These are phyloP conservation scores for Scolecobasidium constrictum DNA, from an alignment of 2,329 filamentous ascomycete genomes.

Conservation along the genomic window DNA sequence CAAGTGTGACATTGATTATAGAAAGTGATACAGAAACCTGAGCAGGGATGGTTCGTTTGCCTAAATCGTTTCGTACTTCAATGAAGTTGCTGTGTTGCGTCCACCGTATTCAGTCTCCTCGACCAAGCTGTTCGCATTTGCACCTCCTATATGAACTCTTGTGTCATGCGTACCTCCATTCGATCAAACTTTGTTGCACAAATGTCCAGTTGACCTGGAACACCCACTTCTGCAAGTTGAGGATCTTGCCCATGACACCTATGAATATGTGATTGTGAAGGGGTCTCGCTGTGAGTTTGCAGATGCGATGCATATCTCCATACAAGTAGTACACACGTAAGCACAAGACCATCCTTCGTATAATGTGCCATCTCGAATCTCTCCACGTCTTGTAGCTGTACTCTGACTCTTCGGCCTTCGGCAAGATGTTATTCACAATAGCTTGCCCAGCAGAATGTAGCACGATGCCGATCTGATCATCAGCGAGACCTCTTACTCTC, in stretches of 20 bases:
- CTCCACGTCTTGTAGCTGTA: slow-evolving; percentile 1
- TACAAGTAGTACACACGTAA: background rate
- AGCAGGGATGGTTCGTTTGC: too few species aligned
- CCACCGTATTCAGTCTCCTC: too few species aligned
- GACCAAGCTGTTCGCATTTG: too few species aligned
- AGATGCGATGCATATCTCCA: background rate
- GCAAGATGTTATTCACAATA: slow-evolving; percentile 11
- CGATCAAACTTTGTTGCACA: too few species aligned
- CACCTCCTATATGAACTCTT: too few species aligned
- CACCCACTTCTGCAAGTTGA: background rate
- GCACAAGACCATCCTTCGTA: background rate
- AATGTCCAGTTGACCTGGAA: background rate
- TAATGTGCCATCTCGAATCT: background rate
- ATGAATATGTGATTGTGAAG: background rate
- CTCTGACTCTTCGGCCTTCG: background rate
- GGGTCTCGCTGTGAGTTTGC: background rate
- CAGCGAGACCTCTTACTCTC: slow-evolving; percentile 12
- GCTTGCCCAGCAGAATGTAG: slow-evolving; percentile 8
- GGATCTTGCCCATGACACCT: background rate
- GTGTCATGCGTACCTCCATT: too few species aligned
- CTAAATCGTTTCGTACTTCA: too few species aligned
- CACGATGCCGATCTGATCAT: slow-evolving; percentile 12
- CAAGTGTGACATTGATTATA: too few species aligned
- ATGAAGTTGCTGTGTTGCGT: too few species aligned
- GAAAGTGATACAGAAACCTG: too few species aligned